Conservation (phyloP, 352 stramenopile genomes). For the Hyaloperonospora brassicae region DNA sequence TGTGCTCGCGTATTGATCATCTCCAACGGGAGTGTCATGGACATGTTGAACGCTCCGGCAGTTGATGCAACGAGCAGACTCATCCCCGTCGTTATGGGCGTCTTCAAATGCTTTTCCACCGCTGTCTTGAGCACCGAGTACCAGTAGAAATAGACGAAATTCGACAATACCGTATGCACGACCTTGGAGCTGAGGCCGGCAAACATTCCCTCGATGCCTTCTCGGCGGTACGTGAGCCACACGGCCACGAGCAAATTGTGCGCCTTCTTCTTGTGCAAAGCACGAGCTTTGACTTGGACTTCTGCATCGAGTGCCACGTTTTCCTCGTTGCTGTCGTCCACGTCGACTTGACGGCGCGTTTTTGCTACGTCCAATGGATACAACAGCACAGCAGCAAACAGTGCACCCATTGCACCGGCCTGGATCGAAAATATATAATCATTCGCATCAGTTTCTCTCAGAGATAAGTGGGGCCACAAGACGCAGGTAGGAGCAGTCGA, state of each 20-base stretch:
- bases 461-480: no score
- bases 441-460: no score
- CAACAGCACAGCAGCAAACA: slow-evolving; percentile 64
- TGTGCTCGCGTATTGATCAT: slow-evolving; percentile 85
- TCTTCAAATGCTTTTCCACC: slow-evolving; percentile 40
- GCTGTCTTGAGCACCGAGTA: slow-evolving; percentile 73
- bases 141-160: slow-evolving; percentile 85
- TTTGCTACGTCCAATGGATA: slow-evolving; percentile 77
- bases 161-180: slow-evolving; percentile 64
- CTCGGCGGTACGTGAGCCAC: slow-evolving; percentile 59
- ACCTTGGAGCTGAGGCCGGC: slow-evolving; percentile 67
- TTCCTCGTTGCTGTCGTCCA: slow-evolving; percentile 29
- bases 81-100: slow-evolving; percentile 47
- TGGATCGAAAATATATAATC: no score
- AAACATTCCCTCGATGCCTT: slow-evolving; percentile 58
- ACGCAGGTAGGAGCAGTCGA: no score
- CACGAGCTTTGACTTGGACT: slow-evolving; percentile 19
- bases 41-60: slow-evolving; percentile 81
- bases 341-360: slow-evolving; percentile 55
- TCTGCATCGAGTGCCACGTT: slow-evolving; percentile 10
- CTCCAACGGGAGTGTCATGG: slow-evolving; percentile 79
- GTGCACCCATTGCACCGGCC: slow-evolving; percentile 66
- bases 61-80: slow-evolving; percentile 72
- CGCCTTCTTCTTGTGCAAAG: slow-evolving; percentile 31
- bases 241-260: slow-evolving; percentile 46